Evolutionary conservation across 192 early-diverging fungal genomes (phyloP).

Genomic region (Coemansia asiatica): DNA sequence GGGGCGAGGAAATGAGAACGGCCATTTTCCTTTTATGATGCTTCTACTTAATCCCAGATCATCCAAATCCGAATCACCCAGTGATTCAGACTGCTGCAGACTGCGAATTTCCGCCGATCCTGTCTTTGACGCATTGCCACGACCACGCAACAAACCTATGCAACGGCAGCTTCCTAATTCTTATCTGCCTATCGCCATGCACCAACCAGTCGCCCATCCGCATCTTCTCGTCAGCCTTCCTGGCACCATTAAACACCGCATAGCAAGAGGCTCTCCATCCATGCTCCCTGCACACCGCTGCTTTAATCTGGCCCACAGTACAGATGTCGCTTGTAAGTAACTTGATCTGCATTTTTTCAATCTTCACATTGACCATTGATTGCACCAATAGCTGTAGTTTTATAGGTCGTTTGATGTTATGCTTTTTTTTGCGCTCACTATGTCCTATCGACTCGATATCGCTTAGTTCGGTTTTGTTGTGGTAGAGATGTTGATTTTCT

Average conservation of each 20-base stretch:
- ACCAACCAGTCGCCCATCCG: neutral
- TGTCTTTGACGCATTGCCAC: no score
- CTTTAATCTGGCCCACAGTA: slow-evolving; percentile 7
- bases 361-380: neutral
- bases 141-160: no score
- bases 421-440: neutral
- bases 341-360: neutral
- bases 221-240: neutral
- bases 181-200: slow-evolving; percentile 1
- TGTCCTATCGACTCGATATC: slow-evolving; percentile 5
- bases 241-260: slow-evolving; percentile 1
- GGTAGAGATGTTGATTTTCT: neutral
- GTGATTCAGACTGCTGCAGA: no score
- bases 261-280: neutral
- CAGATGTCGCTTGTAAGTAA: neutral
- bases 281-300: neutral
- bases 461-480: neutral
- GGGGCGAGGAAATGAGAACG: no score
- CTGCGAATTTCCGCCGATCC: no score
- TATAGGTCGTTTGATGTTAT: neutral
- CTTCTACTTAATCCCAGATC: no score
- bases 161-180: neutral
- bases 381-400: neutral
- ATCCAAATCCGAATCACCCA: no score
- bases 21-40: no score